Conservation (phyloP, 2,329 filamentous ascomycete species). For the Fusarium sp. region DNA sequence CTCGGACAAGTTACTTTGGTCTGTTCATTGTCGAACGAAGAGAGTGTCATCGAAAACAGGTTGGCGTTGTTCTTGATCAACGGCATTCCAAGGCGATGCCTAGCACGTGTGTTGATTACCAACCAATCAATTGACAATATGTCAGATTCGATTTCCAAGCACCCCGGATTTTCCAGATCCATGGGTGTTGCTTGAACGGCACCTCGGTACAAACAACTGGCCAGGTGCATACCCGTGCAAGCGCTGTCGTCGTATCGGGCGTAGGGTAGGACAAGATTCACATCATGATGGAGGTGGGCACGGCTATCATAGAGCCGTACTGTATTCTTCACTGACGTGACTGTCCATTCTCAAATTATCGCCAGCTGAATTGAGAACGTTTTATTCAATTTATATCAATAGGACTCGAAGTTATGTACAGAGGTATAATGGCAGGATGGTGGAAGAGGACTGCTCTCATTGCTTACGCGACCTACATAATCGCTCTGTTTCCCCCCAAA, state of each 20-base stretch:
- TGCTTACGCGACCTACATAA: too few species aligned
- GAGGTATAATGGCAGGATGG: too few species aligned
- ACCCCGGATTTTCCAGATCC: slow-evolving; percentile 31
- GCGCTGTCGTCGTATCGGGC: slow-evolving; percentile 1
- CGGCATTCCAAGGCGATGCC: slow-evolving; percentile 26
- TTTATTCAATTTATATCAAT: too few species aligned
- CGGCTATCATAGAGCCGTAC: background rate
- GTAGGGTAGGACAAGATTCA: background rate
- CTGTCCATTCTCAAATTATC: background rate
- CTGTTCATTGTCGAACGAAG: background rate
- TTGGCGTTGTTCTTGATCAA: slow-evolving; percentile 13
- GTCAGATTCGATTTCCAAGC: slow-evolving; percentile 21
- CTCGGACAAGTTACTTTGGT: background rate
- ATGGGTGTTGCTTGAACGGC: slow-evolving; percentile 1
- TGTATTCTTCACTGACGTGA: background rate
- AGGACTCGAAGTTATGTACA: accelerated
- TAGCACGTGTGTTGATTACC: slow-evolving; percentile 6
- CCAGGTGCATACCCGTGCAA: slow-evolving; percentile 15
- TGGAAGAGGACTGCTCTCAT: too few species aligned
- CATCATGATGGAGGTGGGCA: background rate
- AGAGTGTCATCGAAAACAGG: background rate
- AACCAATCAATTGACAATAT: slow-evolving; percentile 21
- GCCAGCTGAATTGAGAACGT: background rate
- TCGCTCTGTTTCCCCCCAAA: too few species aligned
- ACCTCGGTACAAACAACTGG: slow-evolving; percentile 15